phyloP scores from a whole-genome alignment of 2,329 filamentous ascomycete genomes.

The Macroventuria anomochaeta region DNA sequence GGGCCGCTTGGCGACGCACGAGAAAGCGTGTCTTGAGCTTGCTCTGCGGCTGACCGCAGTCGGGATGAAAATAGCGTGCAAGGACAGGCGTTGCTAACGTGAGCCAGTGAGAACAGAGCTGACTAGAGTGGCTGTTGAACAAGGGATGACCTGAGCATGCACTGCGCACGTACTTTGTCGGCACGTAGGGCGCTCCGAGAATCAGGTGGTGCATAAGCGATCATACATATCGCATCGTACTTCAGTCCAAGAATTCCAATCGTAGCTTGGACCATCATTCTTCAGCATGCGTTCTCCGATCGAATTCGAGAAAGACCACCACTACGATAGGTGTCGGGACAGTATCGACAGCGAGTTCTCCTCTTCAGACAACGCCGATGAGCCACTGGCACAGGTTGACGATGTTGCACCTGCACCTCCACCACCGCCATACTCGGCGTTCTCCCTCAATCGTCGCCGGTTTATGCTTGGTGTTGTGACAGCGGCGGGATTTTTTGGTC shows the following conservation, averaged over 20 bases:
- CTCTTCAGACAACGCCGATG: conserved; percentile 19
- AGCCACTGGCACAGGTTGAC: conserved; percentile 15
- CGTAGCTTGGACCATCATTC: conserved; percentile 5
- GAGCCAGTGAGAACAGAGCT: conserved; percentile 13
- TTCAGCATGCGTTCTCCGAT: conserved; percentile 32
- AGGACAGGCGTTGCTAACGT: conserved; percentile 7
- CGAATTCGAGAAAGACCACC: conserved; percentile 32
- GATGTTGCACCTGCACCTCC: conserved; percentile 8
- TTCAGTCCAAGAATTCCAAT: conserved; percentile 20
- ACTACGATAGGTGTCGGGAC: conserved; percentile 30
- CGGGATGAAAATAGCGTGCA: conserved; percentile 26
- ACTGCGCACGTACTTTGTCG: conserved; percentile 16
- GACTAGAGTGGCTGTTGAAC: conserved; percentile 18
- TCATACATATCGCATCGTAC: conserved; percentile 22
- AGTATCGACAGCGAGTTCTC: conserved; percentile 33
- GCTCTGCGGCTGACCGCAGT: conserved; percentile 24
- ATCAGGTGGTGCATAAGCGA: conserved; percentile 22
- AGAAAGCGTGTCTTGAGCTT: conserved; percentile 10
- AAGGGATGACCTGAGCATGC: conserved; percentile 6
- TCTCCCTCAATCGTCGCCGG: conserved; percentile 44
- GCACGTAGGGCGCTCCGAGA: conserved; percentile 24
- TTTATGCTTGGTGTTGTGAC: conserved; percentile 52
- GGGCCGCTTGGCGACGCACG: conserved; percentile 22
- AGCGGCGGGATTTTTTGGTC: conserved; percentile 53
- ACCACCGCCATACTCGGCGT: conserved; percentile 48